phyloP scores from a whole-genome alignment of 176 grass and related monocot species.

The Oryza coarctata region DNA sequence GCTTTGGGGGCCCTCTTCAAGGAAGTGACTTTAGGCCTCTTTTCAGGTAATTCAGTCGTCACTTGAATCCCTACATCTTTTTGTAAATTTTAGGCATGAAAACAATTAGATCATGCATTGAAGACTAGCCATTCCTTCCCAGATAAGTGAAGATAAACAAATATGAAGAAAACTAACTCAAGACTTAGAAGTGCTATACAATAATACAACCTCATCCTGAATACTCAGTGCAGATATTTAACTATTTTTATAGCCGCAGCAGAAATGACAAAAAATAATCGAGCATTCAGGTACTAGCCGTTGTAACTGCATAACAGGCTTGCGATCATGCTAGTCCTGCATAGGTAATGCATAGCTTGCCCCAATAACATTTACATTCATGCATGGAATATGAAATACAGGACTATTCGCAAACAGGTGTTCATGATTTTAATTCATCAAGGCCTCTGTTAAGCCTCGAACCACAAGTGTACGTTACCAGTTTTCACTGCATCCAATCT shows the following conservation, averaged over 20 bases:
- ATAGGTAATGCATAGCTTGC: neutral
- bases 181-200: neutral
- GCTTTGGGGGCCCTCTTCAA: slow-evolving; percentile 22
- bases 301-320: neutral
- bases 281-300: neutral
- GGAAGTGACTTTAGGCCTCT: slow-evolving; percentile 39
- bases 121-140: neutral
- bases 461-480: neutral
- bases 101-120: neutral
- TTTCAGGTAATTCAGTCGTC: slow-evolving; percentile 55
- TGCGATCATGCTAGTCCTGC: neutral
- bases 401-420: neutral
- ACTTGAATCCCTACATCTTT: slow-evolving; percentile 30
- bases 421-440: neutral
- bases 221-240: slow-evolving; percentile 1
- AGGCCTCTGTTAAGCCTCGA: neutral
- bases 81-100: slow-evolving; percentile 7
- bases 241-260: slow-evolving; percentile 7
- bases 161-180: neutral
- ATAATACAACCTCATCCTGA: neutral
- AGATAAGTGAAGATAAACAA: slow-evolving; percentile 10
- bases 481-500: neutral
- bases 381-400: neutral
- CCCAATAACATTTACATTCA: neutral
- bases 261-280: neutral